Evolutionary conservation across 192 early-diverging fungal genomes (phyloP), one percentile per base, ranked within the genome.

Genomic region (Coemansia sp.): DNA sequence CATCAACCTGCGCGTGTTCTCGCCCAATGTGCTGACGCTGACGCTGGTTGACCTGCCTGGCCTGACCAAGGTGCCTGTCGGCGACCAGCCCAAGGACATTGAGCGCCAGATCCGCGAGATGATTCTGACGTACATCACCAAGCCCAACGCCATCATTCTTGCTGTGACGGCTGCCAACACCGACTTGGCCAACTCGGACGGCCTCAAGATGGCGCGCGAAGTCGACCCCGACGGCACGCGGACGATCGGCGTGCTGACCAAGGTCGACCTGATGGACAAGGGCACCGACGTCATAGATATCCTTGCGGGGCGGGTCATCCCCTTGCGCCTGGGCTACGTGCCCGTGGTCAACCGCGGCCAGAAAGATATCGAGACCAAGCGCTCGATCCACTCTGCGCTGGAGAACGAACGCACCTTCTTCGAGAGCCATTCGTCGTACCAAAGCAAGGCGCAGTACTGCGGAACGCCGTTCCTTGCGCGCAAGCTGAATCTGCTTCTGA

Each of bases 241-340:
- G 54, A 99, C 98, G 6, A 97, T 99, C 72, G 98, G 98, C 63
- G 98, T 99, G 32, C 83, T 99, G 81, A 99, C 98, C 66, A 99
- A 99, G 80, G 85, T 99, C 60, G 98, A 99, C 79, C 83, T 99
- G 61, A 99, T 99, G 98, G 98, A 99, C 82, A 83, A 87, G 74
- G 98, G 98, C 34, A 99, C 98, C 16, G 98, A 99, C 78, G 96
- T 99, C 10, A 94, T 99, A 45, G 98, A 99, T 69, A 98, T 98
- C 72, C 85, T 99, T 68, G 95, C 96, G 10, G 93, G 93, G 2
- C 84, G 98, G 13, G 87, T 98, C 22, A 98, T 99, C 81, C 98
- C 96, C 3, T 85, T 99, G 62, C 86, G 95, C 23, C 83, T 99
- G 13, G 95, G 95, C 27, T 99, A 98, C 71, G 98, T 99, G 13